These are phyloP conservation scores for Penicillium vulpinum DNA, from an alignment of 2,329 filamentous ascomycete genomes.

Conservation along the genomic window DNA sequence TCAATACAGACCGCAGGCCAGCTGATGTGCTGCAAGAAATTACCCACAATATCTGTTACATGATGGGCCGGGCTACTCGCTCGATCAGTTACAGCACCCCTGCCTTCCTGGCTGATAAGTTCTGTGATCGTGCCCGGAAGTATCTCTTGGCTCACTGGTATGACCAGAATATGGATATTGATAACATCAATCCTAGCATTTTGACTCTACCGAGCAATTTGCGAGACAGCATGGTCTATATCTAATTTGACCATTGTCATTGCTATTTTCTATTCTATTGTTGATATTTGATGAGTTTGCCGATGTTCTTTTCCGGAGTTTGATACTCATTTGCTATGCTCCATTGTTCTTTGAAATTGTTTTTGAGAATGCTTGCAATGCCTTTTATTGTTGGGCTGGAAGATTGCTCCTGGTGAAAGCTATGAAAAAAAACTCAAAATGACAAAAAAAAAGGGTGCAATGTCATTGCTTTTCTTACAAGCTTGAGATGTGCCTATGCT, in stretches of 20 bases:
- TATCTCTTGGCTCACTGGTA: conserved; percentile 15
- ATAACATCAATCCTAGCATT: too few relatives aligned
- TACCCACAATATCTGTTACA: conserved; percentile 26
- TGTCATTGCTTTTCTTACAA: background rate
- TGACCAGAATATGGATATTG: background rate
- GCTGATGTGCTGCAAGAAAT: conserved; percentile 19
- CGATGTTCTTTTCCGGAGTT: background rate
- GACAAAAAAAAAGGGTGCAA: background rate
- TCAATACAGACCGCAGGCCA: conserved; percentile 1
- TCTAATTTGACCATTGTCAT: background rate
- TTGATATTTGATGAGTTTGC: background rate
- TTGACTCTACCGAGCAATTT: too few relatives aligned
- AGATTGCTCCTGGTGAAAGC: background rate
- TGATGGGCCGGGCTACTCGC: conserved; percentile 29
- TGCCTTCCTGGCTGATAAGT: conserved; percentile 26
- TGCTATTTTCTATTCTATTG: background rate
- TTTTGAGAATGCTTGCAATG: background rate
- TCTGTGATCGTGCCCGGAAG: conserved; percentile 24
- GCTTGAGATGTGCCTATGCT: background rate
- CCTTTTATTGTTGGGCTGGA: background rate
- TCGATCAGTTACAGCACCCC: conserved; percentile 25
- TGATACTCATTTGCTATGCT: background rate
- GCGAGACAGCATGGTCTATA: conserved; percentile 10
- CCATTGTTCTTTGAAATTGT: background rate
- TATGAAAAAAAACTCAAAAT: background rate